Evolutionary conservation across 306 rosid genomes (phyloP), one percentile per base, ranked within the genome.

Genomic region (Casuarina cunninghamiana): DNA sequence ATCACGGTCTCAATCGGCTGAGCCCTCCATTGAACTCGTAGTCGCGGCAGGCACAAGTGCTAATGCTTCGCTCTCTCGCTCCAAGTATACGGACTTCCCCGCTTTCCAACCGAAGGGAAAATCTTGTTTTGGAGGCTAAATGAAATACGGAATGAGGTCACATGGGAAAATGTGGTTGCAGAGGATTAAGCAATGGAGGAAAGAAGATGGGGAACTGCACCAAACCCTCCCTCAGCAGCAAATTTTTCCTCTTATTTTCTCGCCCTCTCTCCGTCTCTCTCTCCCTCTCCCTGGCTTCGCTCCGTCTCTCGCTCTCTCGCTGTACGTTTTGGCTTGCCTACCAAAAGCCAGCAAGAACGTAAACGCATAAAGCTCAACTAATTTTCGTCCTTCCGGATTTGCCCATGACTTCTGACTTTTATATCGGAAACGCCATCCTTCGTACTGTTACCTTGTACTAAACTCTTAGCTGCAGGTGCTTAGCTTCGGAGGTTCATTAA

Each of bases 201-300:
- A 80, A 82, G 79, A 53, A 73, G 21, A 82, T 76, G 78, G 75
- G 81, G 65, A 84, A 77, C 66, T 84, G 74, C 70, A 67, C 63
- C 62, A 75, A 77, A 77, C 80, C 81, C 85, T 88, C 82, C 83
- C 88, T 89, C 88, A 81, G 87, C 89, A 87, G 88, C 86, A 80
- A 26, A 17, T 78, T 43, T 79, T 75, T 87, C 80, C 85, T 83
- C 72, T 80, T 63, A 71, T 55, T 77, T 78, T 77, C 75, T 77
- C 62, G 80, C 67, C 62, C 55, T 77, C 67, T 80, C 77, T 63
- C 57, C 26, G 26, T 21, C 26, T 21, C 26, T 21, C 26, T 21
- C 26, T 21, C 26, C 26, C 26, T 21, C 26, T 21, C 26, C 26
- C 26, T 21, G 26, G 26, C 26, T 21, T 21, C 26, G 26, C 26